Evolutionary conservation across 768 basidiomycete genomes (phyloP).

Genomic region (Lentinula detonsa): DNA sequence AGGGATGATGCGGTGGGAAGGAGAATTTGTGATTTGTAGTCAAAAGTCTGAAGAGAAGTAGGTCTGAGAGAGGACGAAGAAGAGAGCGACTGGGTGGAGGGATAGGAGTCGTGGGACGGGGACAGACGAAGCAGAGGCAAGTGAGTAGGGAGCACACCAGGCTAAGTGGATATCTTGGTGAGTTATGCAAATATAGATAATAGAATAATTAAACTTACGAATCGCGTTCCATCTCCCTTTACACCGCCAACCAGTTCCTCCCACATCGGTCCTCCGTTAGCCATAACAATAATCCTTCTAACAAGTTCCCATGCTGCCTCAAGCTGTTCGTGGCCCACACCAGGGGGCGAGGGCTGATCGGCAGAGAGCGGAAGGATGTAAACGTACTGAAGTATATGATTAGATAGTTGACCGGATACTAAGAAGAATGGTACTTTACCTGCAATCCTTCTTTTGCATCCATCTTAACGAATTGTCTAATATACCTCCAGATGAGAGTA

Average conservation of each 20-base stretch:
- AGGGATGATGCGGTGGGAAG: slow-evolving; percentile 76
- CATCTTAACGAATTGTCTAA: slow-evolving; percentile 87
- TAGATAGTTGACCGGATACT: slow-evolving; percentile 55
- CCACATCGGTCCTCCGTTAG: slow-evolving; percentile 79
- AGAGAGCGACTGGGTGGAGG: background rate
- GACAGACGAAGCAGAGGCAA: slow-evolving; percentile 66
- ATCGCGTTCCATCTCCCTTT: slow-evolving; percentile 81
- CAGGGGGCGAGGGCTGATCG: slow-evolving; percentile 20
- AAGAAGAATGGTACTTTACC: slow-evolving; percentile 75
- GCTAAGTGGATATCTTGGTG: slow-evolving; percentile 38
- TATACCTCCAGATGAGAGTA: slow-evolving; percentile 87
- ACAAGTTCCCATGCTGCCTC: slow-evolving; percentile 78
- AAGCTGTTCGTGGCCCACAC: slow-evolving; percentile 79
- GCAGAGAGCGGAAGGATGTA: slow-evolving; percentile 1
- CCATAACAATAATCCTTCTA: slow-evolving; percentile 70
- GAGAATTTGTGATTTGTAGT: slow-evolving; percentile 78
- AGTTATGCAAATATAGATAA: background rate
- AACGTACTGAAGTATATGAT: slow-evolving; percentile 7
- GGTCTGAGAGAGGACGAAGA: background rate
- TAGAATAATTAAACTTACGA: slow-evolving; percentile 44
- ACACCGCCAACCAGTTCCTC: slow-evolving; percentile 94
- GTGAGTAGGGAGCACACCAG: slow-evolving; percentile 81
- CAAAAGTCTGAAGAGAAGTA: background rate
- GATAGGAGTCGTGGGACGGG: background rate
- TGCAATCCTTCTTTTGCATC: slow-evolving; percentile 93